These are phyloP conservation scores for Fraxinus floribunda DNA, from an alignment of 305 asterid genomes.

Conservation along the genomic window DNA sequence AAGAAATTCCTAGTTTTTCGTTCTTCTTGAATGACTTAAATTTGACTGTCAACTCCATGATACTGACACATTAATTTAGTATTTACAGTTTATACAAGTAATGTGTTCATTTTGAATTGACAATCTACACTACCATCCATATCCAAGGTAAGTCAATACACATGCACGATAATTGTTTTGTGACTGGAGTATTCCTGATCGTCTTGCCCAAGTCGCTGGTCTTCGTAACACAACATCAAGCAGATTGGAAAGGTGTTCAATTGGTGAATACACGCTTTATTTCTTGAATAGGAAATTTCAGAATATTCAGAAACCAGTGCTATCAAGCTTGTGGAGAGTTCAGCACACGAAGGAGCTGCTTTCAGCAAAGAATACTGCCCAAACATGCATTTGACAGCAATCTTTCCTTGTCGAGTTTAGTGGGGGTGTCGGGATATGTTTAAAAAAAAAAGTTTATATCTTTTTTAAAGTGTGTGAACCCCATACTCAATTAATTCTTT, in stretches of 20 bases:
- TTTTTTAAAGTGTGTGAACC: constrained; percentile 45
- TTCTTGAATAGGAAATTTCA: background rate
- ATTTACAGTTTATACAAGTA: background rate
- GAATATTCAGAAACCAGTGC: constrained; percentile 17
- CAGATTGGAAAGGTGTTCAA: constrained; percentile 10
- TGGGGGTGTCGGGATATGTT: constrained; percentile 47
- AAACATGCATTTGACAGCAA: constrained; percentile 23
- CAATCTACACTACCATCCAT: background rate
- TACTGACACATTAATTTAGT: background rate
- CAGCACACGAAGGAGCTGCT: constrained; percentile 9
- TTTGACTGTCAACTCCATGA: background rate
- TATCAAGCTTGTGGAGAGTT: constrained; percentile 22
- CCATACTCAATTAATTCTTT: constrained; percentile 70
- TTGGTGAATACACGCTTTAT: constrained; percentile 9
- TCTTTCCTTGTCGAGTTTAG: constrained; percentile 39
- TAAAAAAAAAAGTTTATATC: constrained; percentile 31
- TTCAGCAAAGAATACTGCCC: constrained; percentile 22
- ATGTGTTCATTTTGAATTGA: background rate
- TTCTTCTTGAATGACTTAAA: background rate
- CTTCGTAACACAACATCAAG: background rate
- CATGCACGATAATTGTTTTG: constrained; percentile 6
- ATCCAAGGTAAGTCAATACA: constrained; percentile 1
- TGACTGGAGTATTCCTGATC: background rate
- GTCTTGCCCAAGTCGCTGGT: constrained; percentile 14
- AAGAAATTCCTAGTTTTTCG: background rate